Percentiles rank a stretch among this genome's conserved stretches.
Evolutionary conservation across 1,139 yeast genomes (phyloP).

Genomic region (Kurtzmaniella quercitrusa): DNA sequence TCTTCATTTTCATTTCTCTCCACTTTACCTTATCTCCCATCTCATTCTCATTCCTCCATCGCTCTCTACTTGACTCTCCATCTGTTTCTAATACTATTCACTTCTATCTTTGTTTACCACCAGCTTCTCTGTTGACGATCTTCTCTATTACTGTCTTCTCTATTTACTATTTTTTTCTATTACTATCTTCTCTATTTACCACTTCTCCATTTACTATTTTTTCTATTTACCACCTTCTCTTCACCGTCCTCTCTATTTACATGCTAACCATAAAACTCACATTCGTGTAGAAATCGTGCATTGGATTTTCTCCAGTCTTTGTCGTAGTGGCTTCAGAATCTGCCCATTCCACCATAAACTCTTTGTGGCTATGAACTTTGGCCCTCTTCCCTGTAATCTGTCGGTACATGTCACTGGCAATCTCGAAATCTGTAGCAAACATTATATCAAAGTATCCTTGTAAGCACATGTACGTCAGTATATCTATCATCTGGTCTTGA

Average conservation of each 20-base stretch:
- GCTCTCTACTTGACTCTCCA: no score
- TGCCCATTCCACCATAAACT: slow-evolving; percentile 69
- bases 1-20: no score
- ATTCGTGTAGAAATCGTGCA: slow-evolving; percentile 73
- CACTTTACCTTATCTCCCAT: no score
- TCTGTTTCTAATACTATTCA: no score
- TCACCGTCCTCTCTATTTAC: background rate
- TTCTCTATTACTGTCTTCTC: no score
- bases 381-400: slow-evolving; percentile 63
- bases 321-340: slow-evolving; percentile 66
- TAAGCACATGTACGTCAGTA: slow-evolving; percentile 70
- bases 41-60: no score
- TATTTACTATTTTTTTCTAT: no score
- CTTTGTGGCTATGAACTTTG: slow-evolving; percentile 54
- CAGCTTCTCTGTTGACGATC: no score
- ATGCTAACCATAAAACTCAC: slow-evolving; percentile 65
- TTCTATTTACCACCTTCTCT: background rate
- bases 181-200: background rate
- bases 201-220: no score
- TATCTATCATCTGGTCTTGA: slow-evolving; percentile 63
- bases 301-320: slow-evolving; percentile 80
- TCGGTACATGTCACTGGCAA: slow-evolving; percentile 59
- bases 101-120: no score
- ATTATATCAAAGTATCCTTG: slow-evolving; percentile 85
- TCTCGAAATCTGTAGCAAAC: slow-evolving; percentile 77